Conservation (phyloP, 768 basidiomycete species). For the Postia placenta region DNA sequence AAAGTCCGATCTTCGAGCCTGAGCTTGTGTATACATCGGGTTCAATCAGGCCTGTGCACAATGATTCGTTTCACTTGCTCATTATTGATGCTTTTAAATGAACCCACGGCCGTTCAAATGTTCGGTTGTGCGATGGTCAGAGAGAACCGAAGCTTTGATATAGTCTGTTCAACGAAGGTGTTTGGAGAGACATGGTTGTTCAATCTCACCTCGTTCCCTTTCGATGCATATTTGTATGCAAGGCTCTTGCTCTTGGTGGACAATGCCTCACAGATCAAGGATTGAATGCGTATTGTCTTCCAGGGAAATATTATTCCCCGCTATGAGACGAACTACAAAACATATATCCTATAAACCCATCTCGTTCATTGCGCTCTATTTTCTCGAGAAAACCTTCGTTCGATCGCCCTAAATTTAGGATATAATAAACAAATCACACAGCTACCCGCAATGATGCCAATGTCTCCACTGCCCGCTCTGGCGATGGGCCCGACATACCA, state of each 20-base stretch:
- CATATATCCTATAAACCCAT: background rate
- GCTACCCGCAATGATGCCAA: constrained; percentile 38
- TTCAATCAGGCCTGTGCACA: constrained; percentile 20
- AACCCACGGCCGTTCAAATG: constrained; percentile 23
- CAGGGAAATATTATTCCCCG: background rate
- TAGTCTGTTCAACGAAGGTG: too few relatives aligned
- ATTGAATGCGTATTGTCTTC: background rate
- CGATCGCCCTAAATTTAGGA: constrained; percentile 20
- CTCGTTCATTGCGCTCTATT: background rate
- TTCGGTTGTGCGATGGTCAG: constrained; percentile 23
- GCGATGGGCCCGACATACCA: constrained; percentile 50
- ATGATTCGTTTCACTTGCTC: too few relatives aligned
- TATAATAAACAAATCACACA: constrained; percentile 28
- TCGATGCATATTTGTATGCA: background rate
- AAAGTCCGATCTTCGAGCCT: constrained; percentile 23
- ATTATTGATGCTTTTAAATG: constrained; percentile 5
- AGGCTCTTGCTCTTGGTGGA: background rate
- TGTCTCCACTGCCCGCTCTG: constrained; percentile 36
- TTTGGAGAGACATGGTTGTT: background rate
- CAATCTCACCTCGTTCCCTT: background rate
- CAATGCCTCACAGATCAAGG: background rate
- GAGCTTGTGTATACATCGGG: constrained; percentile 17
- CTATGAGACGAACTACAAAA: background rate
- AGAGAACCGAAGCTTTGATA: constrained; percentile 19
- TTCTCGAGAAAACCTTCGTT: constrained; percentile 14